Base-by-base conservation (phyloP, 345 rosid species). In the Garcia nutans region DNA sequence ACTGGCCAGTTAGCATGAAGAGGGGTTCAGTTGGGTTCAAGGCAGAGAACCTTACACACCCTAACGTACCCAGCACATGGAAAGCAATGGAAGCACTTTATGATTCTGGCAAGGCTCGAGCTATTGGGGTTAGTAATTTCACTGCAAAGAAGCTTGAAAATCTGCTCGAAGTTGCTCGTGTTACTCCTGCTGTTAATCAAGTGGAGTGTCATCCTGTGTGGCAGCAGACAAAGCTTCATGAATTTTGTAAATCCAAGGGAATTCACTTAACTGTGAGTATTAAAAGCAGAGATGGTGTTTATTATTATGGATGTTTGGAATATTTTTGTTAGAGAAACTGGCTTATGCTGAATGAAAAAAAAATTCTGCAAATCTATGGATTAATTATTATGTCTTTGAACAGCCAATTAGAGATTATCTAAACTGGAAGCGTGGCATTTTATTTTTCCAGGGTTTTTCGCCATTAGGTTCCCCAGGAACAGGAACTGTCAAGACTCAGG, bases 101-200 rank as follows among this genome's bases (percentile, higher is more conserved):
- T 64, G 82, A 88, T 69, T 87, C 88, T 24, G 88, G 96, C 45
- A 91, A 88, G 81, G 87, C 86, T 81, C 78, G 78, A 10, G 92
- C 91, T 13, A 89, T 87, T 24, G 90, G 91, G 44, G 93, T 91
- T 8, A 85, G 92, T 77, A 88, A 91, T 74, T 87, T 88, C 85
- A 79, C 89, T 0, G 44, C 84, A 0, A 86, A 88, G 85, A 89
- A 91, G 71, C 90, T 88, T 0, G 22, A 19, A 37, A 87, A 85
- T 87, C 85, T 89, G 59, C 67, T 87, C 56, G 81, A 72, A 3
- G 83, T 8, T 23, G 72, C 70, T 26, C 57, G 63, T 2, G 28
- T 73, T 37, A 37, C 70, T 28, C 75, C 82, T 16, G 87, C 92
- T 65, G 90, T 86, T 47, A 79, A 80, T 71, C 92, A 91, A 74